phyloP scores from a whole-genome alignment of 352 stramenopile species.

The Globisporangium nagaii region DNA sequence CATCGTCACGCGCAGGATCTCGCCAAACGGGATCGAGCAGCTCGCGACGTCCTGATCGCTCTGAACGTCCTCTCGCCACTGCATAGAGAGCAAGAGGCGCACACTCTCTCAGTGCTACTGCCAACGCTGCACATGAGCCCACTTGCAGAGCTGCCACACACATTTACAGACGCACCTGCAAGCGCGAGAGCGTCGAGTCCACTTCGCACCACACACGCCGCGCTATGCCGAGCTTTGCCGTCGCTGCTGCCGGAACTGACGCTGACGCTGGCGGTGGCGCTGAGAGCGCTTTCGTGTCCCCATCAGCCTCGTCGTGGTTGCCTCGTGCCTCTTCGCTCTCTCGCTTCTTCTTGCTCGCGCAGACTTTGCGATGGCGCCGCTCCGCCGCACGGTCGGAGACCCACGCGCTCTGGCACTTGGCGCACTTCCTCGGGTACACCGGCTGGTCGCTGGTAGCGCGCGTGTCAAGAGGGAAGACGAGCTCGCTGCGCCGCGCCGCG shows the following conservation, averaged over 20 bases:
- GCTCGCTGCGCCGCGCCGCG: background rate
- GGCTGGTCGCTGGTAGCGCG: background rate
- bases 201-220: conserved; percentile 56
- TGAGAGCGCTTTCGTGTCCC: background rate
- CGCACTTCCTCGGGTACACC: conserved; percentile 30
- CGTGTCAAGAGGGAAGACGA: background rate
- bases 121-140: too few relatives aligned
- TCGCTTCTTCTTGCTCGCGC: background rate
- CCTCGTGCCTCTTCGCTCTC: background rate
- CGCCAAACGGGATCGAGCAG: conserved; percentile 21
- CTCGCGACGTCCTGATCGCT: conserved; percentile 3
- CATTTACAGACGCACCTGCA: conserved; percentile 18
- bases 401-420: conserved; percentile 24
- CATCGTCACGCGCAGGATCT: conserved; percentile 23
- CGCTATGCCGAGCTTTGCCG: conserved; percentile 20
- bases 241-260: background rate
- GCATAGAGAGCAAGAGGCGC: too few relatives aligned
- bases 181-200: conserved; percentile 25
- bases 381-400: conserved; percentile 27
- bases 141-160: too few relatives aligned
- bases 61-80: conserved; percentile 34
- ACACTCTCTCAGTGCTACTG: too few relatives aligned
- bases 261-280: background rate
- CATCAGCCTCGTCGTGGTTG: background rate
- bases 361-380: conserved; percentile 16